These are phyloP conservation scores for Santalum album DNA, from an alignment of 164 flowering plant species.

Conservation along the genomic window DNA sequence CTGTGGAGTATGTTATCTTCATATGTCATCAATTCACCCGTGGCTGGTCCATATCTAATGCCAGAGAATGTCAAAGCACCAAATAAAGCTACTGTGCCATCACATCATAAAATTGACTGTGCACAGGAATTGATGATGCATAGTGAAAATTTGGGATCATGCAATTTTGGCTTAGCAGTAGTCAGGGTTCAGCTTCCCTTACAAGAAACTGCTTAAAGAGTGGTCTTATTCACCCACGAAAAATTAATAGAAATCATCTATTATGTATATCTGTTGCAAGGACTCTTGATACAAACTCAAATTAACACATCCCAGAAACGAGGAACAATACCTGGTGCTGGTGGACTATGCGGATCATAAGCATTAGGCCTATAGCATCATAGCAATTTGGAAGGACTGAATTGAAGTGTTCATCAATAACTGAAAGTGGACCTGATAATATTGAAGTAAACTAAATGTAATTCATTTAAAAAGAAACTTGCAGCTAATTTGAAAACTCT, in stretches of 20 bases:
- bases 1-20: too few species aligned
- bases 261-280: not conserved
- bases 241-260: not conserved
- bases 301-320: not conserved
- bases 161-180: too few species aligned
- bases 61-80: too few species aligned
- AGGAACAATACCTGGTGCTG: constrained; percentile 70
- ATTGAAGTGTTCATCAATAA: constrained; percentile 88
- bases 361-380: constrained; percentile 98
- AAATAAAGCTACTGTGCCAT: too few species aligned
- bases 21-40: too few species aligned
- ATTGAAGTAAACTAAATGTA: constrained; percentile 4
- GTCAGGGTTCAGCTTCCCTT: too few species aligned
- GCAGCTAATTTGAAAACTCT: not conserved
- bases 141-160: too few species aligned
- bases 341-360: constrained; percentile 90
- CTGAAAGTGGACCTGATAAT: constrained; percentile 79
- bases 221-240: too few species aligned
- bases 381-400: constrained; percentile 73
- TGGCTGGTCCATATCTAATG: too few species aligned
- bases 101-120: too few species aligned
- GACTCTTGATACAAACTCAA: not conserved
- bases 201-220: too few species aligned
- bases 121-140: too few species aligned
- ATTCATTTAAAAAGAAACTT: not conserved